Evolutionary conservation across 179 eudicot species (phyloP), one percentile per base, ranked within the genome.

Genomic region (Heliamphora pulchella): DNA sequence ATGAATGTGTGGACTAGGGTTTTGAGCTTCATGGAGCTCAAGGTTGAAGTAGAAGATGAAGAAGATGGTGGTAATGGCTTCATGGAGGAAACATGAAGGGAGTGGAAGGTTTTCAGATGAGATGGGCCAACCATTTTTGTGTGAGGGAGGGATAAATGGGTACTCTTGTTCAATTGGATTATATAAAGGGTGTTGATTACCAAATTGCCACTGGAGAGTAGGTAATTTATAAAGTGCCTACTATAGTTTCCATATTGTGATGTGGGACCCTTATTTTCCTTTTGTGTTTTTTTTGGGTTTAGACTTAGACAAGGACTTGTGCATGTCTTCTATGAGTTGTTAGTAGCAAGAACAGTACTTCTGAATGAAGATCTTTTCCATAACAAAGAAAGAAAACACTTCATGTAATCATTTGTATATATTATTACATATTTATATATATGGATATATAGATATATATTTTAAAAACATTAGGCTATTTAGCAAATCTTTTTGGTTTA

Each of bases 1-100:
- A 94, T 87, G 58, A 88, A 87, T 31, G 90, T 85, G 76, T 92
- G 93, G 81, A 87, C 75, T 51, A 89, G 84, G 86, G 89, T 83
- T 88, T 89, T 96, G 73, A 90, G 83, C 72, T 96, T 96, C 89
- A 86, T 88, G 74, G 87, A 83, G 74, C 74, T 84, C 62, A 81
- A 61, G 8, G 87, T 69, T 13, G 92, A 62, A 72, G 81, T 31
- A 22, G 82, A 46, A 65, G 86, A 76, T 14, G 86, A 47, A 43
- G 81, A 47, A 31, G 31, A 31, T 31, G 31, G 31, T 20, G 80
- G 20, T 18, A 83, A n/a, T 18, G 84, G 54, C 75, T 80, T 85
- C 43, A 78, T 67, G 74, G 91, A 83, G 84, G 77, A 81, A 43
- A 63, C 31, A 81, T 82, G 76, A 41, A 79, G 72, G 64, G 83